Conservation (phyloP, 441 rosid genomes). For the Aleurites moluccanus region DNA sequence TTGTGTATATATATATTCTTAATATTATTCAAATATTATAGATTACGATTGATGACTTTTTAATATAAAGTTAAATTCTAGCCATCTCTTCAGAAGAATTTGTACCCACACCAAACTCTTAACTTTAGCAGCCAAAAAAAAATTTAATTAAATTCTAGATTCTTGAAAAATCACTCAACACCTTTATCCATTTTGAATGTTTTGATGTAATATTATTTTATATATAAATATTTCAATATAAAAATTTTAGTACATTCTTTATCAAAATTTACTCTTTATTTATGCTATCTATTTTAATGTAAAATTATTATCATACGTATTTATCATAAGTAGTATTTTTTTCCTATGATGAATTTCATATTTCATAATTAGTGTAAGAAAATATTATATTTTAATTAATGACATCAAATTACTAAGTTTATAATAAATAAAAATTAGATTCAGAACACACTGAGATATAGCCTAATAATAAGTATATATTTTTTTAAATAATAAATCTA, state of each 20-base stretch:
- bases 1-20: background rate
- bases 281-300: background rate
- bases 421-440: too few species aligned
- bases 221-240: background rate
- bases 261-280: background rate
- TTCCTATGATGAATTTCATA: too few species aligned
- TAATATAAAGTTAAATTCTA: background rate
- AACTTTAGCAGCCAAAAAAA: background rate
- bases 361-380: too few species aligned
- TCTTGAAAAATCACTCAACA: background rate
- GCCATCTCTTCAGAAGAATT: background rate
- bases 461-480: too few species aligned
- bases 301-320: background rate
- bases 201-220: too few species aligned
- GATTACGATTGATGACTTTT: slow-evolving; percentile 7
- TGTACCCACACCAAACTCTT: background rate
- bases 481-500: too few species aligned
- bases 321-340: too few species aligned
- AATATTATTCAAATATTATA: background rate
- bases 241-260: background rate
- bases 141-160: background rate
- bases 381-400: too few species aligned
- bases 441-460: too few species aligned
- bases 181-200: background rate
- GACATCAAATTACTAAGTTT: too few species aligned